Conservation (phyloP, 1,284 basidiomycete genomes). For the Athelia psychrophila region DNA sequence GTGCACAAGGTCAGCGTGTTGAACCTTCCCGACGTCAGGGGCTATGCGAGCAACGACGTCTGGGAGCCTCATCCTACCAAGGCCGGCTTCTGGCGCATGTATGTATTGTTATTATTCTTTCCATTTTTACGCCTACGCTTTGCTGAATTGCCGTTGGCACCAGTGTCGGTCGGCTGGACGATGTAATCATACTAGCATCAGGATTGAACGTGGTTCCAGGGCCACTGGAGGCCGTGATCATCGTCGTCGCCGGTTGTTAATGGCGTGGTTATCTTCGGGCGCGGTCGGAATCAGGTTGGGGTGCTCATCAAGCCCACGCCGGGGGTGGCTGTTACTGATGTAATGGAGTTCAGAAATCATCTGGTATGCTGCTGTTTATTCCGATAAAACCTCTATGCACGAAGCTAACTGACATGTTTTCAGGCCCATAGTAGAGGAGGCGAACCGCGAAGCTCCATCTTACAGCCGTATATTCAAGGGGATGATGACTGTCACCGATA, state of each 20-base stretch:
- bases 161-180: constrained; percentile 16
- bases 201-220: constrained; percentile 30
- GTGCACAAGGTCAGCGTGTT: constrained; percentile 9
- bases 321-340: constrained; percentile 16
- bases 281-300: constrained; percentile 34
- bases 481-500: constrained; percentile 31
- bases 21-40: constrained; percentile 13
- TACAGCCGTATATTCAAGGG: constrained; percentile 41
- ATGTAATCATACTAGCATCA: constrained; percentile 23
- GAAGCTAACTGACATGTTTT: not conserved
- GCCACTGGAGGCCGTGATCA: constrained; percentile 25
- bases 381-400: not conserved
- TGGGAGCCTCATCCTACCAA: constrained; percentile 14
- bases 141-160: not conserved
- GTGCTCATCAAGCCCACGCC: constrained; percentile 38
- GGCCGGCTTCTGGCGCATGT: constrained; percentile 13
- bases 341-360: constrained; percentile 32
- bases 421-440: constrained; percentile 36
- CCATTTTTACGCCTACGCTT: too few species aligned
- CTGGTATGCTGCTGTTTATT: constrained; percentile 30
- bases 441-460: constrained; percentile 33
- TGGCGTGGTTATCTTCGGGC: constrained; percentile 38
- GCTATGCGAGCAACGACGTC: constrained; percentile 16
- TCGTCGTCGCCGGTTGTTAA: constrained; percentile 19
- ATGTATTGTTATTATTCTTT: not conserved